Conservation (phyloP, 345 rosid genomes). For the Brassica rapa region DNA sequence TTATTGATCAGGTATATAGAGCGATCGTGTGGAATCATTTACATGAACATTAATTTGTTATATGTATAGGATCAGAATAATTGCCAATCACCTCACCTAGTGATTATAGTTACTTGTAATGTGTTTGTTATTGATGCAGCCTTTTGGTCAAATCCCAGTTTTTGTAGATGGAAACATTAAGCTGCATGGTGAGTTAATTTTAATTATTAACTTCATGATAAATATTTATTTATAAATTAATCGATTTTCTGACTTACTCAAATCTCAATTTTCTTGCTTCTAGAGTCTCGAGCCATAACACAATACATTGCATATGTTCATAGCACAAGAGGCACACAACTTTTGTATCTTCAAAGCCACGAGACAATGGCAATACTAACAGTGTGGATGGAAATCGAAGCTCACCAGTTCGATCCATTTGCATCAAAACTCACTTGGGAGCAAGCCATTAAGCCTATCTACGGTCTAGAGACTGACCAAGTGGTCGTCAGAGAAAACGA, state of each 20-base stretch:
- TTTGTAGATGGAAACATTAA: slow-evolving; percentile 51
- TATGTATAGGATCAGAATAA: background rate
- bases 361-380: slow-evolving; percentile 34
- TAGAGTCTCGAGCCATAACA: slow-evolving; percentile 47
- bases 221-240: background rate
- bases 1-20: background rate
- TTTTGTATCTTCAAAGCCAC: slow-evolving; percentile 25
- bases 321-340: slow-evolving; percentile 39
- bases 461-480: slow-evolving; percentile 31
- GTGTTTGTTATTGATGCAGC: slow-evolving; percentile 42
- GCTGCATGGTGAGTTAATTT: slow-evolving; percentile 55
- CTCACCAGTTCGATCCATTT: slow-evolving; percentile 53
- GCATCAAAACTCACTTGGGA: slow-evolving; percentile 41
- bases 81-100: background rate
- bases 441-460: slow-evolving; percentile 32
- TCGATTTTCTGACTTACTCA: background rate
- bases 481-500: slow-evolving; percentile 32
- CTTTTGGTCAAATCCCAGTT: slow-evolving; percentile 48
- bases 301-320: slow-evolving; percentile 40
- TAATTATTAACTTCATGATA: background rate
- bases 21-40: background rate
- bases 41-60: background rate
- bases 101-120: background rate
- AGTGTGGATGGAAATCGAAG: slow-evolving; percentile 55
- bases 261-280: background rate